Evolutionary conservation across 805 yeast genomes (phyloP).

Genomic region (Ogataea dorogensis): DNA sequence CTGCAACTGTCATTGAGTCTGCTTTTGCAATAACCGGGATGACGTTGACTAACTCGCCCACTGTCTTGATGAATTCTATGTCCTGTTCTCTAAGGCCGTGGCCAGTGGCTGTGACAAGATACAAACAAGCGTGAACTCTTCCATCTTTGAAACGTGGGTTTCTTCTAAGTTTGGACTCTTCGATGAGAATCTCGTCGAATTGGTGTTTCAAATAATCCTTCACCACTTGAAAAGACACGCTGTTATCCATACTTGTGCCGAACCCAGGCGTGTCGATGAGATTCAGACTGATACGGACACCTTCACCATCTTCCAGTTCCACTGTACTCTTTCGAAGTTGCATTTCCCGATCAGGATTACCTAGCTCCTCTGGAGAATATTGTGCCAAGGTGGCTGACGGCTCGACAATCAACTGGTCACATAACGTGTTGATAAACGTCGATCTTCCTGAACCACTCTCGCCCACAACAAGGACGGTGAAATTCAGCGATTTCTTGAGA

Average conservation of each 20-base stretch:
- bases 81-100: conserved; percentile 73
- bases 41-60: conserved; percentile 74
- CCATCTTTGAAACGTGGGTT: conserved; percentile 85
- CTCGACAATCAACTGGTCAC: conserved; percentile 85
- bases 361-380: conserved; percentile 46
- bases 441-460: conserved; percentile 87
- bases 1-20: conserved; percentile 71
- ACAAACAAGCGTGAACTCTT: conserved; percentile 74
- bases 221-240: conserved; percentile 61
- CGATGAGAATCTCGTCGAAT: conserved; percentile 77
- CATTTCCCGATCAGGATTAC: conserved; percentile 48
- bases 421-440: conserved; percentile 86
- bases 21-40: conserved; percentile 82
- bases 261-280: conserved; percentile 84
- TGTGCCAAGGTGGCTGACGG: conserved; percentile 50
- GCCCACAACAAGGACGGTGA: conserved; percentile 85
- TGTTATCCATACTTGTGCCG: conserved; percentile 71
- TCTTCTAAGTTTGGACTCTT: conserved; percentile 78
- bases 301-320: conserved; percentile 84
- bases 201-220: conserved; percentile 81
- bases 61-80: conserved; percentile 62
- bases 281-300: conserved; percentile 73
- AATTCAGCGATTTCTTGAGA: conserved; percentile 78
- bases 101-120: conserved; percentile 68
- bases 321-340: conserved; percentile 75